Evolutionary conservation across 257 asterid genomes (phyloP), one percentile per base, ranked within the genome.

Genomic region (Capsicum rhomboideum): DNA sequence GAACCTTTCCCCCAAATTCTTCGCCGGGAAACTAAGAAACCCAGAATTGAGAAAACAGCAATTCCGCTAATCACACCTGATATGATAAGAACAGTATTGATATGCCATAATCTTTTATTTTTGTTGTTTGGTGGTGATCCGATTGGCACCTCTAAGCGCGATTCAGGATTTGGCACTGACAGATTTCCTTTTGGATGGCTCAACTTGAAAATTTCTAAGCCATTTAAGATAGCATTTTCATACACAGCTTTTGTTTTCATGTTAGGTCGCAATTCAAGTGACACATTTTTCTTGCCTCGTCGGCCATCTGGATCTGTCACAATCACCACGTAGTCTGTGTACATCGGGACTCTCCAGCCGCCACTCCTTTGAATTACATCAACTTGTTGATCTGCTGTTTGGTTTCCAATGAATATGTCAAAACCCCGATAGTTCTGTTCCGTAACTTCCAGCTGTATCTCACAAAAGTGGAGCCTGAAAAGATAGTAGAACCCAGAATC

Each of bases 141-240:
- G 10, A 1, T 46, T 8, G 28, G 78, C 6, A 31, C 37, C 5
- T 40, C 8, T 40, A 6, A n/a, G 7, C 64, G 16, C 6, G 9
- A 2, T 75, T 75, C 84, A 40, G 92, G 91, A 77, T 93, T 93
- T 23, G 89, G 80, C 2, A 87, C 95, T 2, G 92, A 93, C 1
- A 93, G 88, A 58, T 83, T 92, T 54, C 87, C 66, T 3, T 1
- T 44, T 1, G 89, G 2, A 3, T 72, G 85, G 68, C n/a, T 92
- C 83, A 93, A 83, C 81, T 89, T 93, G 86, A 91, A 92, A n/a
- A 93, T 88, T 83, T 92, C 97, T 2, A 93, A 61, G 1, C 97
- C 97, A 79, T 92, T 93, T 61, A 93, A 89, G 74, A 90, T 37
- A 10, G 89, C 91, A 58, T 14, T 88, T 0, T 0, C 0, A 21